Evolutionary conservation across 768 basidiomycete genomes (phyloP), one percentile per base, ranked within the genome.

Genomic region (Boletus rubescentipes): DNA sequence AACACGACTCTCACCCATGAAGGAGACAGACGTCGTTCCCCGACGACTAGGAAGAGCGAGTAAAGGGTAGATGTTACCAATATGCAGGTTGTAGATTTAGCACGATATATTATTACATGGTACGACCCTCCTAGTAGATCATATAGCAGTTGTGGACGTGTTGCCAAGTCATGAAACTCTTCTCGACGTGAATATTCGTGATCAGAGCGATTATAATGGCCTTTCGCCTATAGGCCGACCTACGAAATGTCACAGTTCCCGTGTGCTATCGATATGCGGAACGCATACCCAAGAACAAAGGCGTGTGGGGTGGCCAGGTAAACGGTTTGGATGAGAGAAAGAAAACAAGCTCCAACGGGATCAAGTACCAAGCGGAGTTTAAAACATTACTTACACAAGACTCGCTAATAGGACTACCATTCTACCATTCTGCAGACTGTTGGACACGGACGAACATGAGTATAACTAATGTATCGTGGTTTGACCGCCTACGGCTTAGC

Each of bases 111-210:
- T 47, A 31, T 15, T 45, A 18, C 20, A 52, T 43, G 9, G 15
- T 36, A 31, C 21, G 9, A 23, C 15, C 9, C 3, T 41, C 15
- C 20, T 21, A 21, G 15, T 21, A 34, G 23, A 29, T 9, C 2
- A 40, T 32, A 12, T 23, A 6, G 16, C 6, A 26, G 26, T n/a
- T 32, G 26, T n/a, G 40, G 14, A 48, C 31, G 55, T 88, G 78
- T 89, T 54, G 86, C 88, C 88, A 71, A 81, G 75, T 75, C 85
- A 91, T 90, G 89, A 91, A 91, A 91, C 89, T 87, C 87, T 80
- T 80, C 74, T 82, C 84, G 62, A 80, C 86, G 85, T 90, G 73
- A 59, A 66, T 67, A 51, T 73, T 67, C 76, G 87, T 79, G 84
- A 84, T 84, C 70, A 76, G 86, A 90, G 89, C 82, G 89, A 91